Percentiles rank a stretch among this genome's conserved stretches.
These are phyloP conservation scores for Arthrobotrys entomopaga DNA, from an alignment of 2,329 filamentous ascomycete species.

Conservation along the genomic window DNA sequence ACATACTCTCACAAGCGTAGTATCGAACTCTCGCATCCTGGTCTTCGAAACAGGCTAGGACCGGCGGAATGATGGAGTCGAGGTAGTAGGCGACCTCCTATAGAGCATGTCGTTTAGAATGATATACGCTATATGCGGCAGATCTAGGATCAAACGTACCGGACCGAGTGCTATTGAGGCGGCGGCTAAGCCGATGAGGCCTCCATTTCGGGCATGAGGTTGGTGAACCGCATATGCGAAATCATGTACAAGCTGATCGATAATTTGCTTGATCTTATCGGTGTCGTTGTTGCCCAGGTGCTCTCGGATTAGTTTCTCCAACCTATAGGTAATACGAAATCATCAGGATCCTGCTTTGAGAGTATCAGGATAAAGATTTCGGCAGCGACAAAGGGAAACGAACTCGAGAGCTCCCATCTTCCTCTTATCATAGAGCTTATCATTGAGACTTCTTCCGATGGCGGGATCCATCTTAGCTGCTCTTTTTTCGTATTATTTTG, in stretches of 20 bases:
- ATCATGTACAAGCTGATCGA: conserved; percentile 96
- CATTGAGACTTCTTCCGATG: conserved; percentile 90
- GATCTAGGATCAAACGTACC: conserved; percentile 68
- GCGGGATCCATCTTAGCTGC: conserved; percentile 77
- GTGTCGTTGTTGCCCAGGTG: conserved; percentile 80
- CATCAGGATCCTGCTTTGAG: conserved; percentile 3
- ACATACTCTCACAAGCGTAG: conserved; percentile 99
- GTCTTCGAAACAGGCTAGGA: conserved; percentile 95
- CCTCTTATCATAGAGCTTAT: conserved; percentile 98
- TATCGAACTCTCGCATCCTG: conserved; percentile 96
- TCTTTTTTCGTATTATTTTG: conserved; percentile 9
- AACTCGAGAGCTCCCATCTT: conserved; percentile 97
- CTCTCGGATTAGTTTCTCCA: conserved; percentile 90
- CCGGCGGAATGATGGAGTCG: conserved; percentile 92
- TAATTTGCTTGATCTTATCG: conserved; percentile 82
- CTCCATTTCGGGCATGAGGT: conserved; percentile 94
- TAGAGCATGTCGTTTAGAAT: conserved; percentile 57
- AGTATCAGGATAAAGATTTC: not conserved
- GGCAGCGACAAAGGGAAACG: conserved; percentile 59
- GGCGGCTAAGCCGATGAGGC: conserved; percentile 91
- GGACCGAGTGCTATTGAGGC: conserved; percentile 93
- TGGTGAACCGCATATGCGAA: conserved; percentile 98
- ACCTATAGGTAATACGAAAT: conserved; percentile 71
- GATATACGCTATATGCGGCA: conserved; percentile 3
- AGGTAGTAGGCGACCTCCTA: conserved; percentile 92